These are phyloP conservation scores for Coniochaeta ligniaria DNA, from an alignment of 2,329 filamentous ascomycete species.

Conservation along the genomic window DNA sequence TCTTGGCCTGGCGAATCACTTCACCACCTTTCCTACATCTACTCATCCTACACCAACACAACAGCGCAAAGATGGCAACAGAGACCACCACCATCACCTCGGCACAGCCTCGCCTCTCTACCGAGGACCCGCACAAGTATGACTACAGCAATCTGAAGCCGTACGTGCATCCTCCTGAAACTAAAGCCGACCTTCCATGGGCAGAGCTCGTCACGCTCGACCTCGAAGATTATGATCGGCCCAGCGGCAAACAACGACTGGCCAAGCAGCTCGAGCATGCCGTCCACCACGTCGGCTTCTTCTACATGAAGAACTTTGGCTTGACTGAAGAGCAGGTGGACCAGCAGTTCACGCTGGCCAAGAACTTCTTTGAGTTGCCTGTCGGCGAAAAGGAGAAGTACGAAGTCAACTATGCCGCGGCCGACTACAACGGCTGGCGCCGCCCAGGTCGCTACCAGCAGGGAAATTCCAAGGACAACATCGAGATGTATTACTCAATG, in stretches of 20 bases:
- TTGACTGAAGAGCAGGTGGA: conserved; percentile 48
- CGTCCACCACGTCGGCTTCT: conserved; percentile 39
- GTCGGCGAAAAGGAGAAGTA: conserved; percentile 48
- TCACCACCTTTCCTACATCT: neutral
- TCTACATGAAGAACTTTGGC: conserved; percentile 52
- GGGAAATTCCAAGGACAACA: conserved; percentile 35
- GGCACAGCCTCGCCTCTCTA: conserved; percentile 1
- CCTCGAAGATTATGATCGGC: conserved; percentile 36
- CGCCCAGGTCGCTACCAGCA: conserved; percentile 25
- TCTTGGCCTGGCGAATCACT: neutral
- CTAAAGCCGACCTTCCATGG: conserved; percentile 36
- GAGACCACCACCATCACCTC: conserved; percentile 10
- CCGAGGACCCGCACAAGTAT: conserved; percentile 12
- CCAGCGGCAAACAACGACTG: conserved; percentile 41
- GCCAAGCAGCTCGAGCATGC: conserved; percentile 46
- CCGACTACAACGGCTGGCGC: conserved; percentile 46
- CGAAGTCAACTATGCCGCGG: conserved; percentile 29
- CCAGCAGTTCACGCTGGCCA: conserved; percentile 47
- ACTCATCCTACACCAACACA: neutral
- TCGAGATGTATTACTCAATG: too few species aligned
- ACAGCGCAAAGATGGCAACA: neutral
- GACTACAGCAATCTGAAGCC: conserved; percentile 21
- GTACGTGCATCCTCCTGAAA: conserved; percentile 38
- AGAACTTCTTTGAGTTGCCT: conserved; percentile 39
- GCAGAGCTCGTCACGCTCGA: conserved; percentile 49